Evolutionary conservation across 306 rosid species (phyloP), one percentile per base, ranked within the genome.

Genomic region (Cucurbita ficifolia): DNA sequence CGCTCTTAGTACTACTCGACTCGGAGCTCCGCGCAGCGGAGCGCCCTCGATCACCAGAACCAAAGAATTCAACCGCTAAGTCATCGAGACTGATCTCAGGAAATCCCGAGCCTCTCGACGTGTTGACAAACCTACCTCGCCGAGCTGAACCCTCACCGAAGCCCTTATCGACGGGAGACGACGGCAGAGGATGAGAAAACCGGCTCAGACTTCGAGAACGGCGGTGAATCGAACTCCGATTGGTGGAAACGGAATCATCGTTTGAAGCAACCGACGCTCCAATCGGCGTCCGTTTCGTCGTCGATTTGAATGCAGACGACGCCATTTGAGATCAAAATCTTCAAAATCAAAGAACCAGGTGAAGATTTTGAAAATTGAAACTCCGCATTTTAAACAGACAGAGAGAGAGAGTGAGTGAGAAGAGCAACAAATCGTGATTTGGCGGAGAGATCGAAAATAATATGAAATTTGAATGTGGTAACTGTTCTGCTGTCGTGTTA

Each of bases 71-170:
- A 46, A 85, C 64, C 29, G 96, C 96, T 59, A 95, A 85, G 69
- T 95, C 99, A 21, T 95, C 97, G 64, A 91, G 99, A 77, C 96
- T 95, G 80, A 95, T 89, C 81, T 95, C 99, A 61, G 97, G 92
- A 79, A 91, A 88, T 0, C 87, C 96, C 0, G 97, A 89, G 82
- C 97, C 99, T 33, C 96, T 83, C 14, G 83, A 82, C 13, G 91
- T 95, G 87, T 91, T 95, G 46, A 95, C 99, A 57, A 91, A 95
- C 78, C 61, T 86, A 21, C 92, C 89, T 65, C 74, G 80, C 2
- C 88, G 88, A 8, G 83, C 73, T 5, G 82, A 77, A 52, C 36
- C 76, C 60, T 74, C 82, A 16, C 65, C 79, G 16, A 70, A 79
- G n/a, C 39, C 78, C 33, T 87, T 90, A 2, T 8, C 38, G 48